These are phyloP conservation scores for Eragrostis curvula DNA, from an alignment of 176 grass and related monocot species.

Conservation along the genomic window DNA sequence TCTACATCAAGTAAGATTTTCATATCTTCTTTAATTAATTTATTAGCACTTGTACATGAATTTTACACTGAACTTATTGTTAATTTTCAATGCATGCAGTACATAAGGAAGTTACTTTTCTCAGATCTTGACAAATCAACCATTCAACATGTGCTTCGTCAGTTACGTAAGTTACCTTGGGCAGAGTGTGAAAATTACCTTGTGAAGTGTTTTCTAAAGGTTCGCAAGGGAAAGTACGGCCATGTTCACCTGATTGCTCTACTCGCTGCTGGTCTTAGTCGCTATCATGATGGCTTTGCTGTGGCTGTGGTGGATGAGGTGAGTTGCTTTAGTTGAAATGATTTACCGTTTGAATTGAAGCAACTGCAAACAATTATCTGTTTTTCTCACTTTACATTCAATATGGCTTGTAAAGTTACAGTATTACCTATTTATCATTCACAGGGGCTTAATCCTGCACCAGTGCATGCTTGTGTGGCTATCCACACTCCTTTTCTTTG, in stretches of 20 bases:
- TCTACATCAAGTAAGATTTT: conserved; percentile 81
- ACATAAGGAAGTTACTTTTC: conserved; percentile 81
- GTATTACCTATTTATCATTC: background rate
- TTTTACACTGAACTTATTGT: conserved; percentile 24
- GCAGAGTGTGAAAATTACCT: conserved; percentile 68
- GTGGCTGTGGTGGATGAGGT: conserved; percentile 76
- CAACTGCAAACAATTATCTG: background rate
- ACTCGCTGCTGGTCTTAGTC: conserved; percentile 64
- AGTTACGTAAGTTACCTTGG: conserved; percentile 79
- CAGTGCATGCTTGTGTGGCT: background rate
- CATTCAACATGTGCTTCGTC: conserved; percentile 68
- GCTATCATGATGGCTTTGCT: conserved; percentile 67
- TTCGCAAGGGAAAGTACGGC: conserved; percentile 83
- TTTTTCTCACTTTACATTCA: background rate
- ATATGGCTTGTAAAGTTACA: conserved; percentile 16
- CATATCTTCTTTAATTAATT: conserved; percentile 29
- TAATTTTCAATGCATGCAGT: conserved; percentile 57
- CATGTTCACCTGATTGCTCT: conserved; percentile 71
- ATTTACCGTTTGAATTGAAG: background rate
- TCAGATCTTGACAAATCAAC: conserved; percentile 79
- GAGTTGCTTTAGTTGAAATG: conserved; percentile 28
- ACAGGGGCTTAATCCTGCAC: conserved; percentile 7
- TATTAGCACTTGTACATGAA: conserved; percentile 22
- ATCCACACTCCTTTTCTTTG: conserved; percentile 21
- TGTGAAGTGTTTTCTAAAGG: conserved; percentile 79